Evolutionary conservation across 352 stramenopile species (phyloP).

Genomic region (Phytophthora citricola): DNA sequence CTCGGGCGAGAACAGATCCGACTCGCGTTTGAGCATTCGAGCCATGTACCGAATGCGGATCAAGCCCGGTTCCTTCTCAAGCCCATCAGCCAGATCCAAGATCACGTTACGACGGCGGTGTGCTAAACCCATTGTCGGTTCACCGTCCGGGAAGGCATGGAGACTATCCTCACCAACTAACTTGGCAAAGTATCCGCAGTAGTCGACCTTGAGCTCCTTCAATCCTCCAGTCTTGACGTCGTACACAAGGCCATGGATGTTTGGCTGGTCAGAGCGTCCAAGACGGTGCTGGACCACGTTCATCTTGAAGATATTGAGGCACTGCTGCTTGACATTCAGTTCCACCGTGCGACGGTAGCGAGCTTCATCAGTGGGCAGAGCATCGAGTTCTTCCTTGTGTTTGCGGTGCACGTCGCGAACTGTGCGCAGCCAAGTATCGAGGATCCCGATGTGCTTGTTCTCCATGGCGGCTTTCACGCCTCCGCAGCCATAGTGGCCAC

Average conservation of each 20-base stretch:
- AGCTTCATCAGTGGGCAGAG: slow-evolving; percentile 35
- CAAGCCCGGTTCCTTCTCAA: slow-evolving; percentile 62
- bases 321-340: slow-evolving; percentile 88
- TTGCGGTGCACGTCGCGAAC: slow-evolving; percentile 78
- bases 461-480: slow-evolving; percentile 86
- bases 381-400: slow-evolving; percentile 37
- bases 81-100: slow-evolving; percentile 54
- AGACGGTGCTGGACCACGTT: slow-evolving; percentile 80
- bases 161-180: slow-evolving; percentile 62
- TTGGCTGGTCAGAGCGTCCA: slow-evolving; percentile 66
- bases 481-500: slow-evolving; percentile 92
- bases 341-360: slow-evolving; percentile 68
- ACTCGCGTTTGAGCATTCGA: slow-evolving; percentile 65
- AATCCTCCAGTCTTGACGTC: slow-evolving; percentile 66
- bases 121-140: slow-evolving; percentile 49
- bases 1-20: slow-evolving; percentile 59
- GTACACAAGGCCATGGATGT: slow-evolving; percentile 82
- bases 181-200: slow-evolving; percentile 50
- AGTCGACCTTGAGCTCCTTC: slow-evolving; percentile 79
- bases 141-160: slow-evolving; percentile 64
- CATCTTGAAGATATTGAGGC: slow-evolving; percentile 89
- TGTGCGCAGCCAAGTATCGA: slow-evolving; percentile 93
- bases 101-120: slow-evolving; percentile 69
- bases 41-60: slow-evolving; percentile 69
- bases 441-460: slow-evolving; percentile 78